phyloP scores from a whole-genome alignment of 805 yeast species.

The Suhomyces tanzawaensis region DNA sequence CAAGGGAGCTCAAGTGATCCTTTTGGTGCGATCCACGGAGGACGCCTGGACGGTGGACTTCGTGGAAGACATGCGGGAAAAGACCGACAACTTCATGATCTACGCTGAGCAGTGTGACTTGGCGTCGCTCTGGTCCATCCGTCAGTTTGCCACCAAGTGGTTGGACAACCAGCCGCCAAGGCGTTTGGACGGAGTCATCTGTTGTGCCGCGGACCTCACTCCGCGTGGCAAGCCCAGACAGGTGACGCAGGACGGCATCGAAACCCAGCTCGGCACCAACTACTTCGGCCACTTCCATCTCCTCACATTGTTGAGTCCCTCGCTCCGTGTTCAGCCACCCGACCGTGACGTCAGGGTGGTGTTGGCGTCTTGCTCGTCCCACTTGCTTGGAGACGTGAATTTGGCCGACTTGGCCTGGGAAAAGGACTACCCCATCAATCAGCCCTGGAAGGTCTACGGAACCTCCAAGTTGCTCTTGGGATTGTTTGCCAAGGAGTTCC shows the following conservation, averaged over 20 bases:
- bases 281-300: constrained; percentile 81
- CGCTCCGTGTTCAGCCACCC: constrained; percentile 84
- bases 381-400: constrained; percentile 68
- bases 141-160: constrained; percentile 94
- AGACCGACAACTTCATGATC: constrained; percentile 67
- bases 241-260: constrained; percentile 78
- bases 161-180: constrained; percentile 88
- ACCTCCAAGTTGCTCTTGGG: constrained; percentile 75
- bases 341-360: constrained; percentile 90
- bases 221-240: constrained; percentile 70
- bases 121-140: constrained; percentile 64
- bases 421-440: constrained; percentile 51
- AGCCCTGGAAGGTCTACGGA: constrained; percentile 79
- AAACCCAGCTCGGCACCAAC: constrained; percentile 78
- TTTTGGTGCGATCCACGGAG: constrained; percentile 66
- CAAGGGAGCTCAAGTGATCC: constrained; percentile 82
- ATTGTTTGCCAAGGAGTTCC: constrained; percentile 76
- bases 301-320: constrained; percentile 75
- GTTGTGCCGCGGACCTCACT: constrained; percentile 80
- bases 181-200: constrained; percentile 82
- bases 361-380: constrained; percentile 74
- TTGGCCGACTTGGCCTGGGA: constrained; percentile 65
- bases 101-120: constrained; percentile 92
- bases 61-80: constrained; percentile 71
- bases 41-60: constrained; percentile 74